phyloP scores from a whole-genome alignment of 306 rosid genomes.

The Alnus glutinosa region DNA sequence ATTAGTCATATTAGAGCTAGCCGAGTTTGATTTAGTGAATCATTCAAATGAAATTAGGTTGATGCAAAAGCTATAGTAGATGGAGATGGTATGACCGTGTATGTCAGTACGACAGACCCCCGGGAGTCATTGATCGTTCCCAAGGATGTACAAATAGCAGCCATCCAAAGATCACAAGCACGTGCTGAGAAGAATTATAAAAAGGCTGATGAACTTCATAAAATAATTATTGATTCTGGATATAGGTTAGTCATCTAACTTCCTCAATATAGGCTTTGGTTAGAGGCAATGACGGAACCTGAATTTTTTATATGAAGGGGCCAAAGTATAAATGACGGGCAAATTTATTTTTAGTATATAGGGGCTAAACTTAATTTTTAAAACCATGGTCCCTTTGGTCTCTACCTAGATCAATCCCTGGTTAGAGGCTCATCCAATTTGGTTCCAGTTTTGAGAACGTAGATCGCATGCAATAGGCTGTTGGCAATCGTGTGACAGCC shows the following conservation, averaged over 20 bases:
- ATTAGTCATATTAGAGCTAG: slow-evolving; percentile 1
- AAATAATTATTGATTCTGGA: slow-evolving; percentile 70
- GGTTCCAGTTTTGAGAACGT: too few relatives aligned
- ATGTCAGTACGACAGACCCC: slow-evolving; percentile 76
- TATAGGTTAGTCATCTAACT: slow-evolving; percentile 58
- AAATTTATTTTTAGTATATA: too few relatives aligned
- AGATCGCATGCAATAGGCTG: too few relatives aligned
- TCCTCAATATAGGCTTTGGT: slow-evolving; percentile 11
- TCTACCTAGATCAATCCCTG: too few relatives aligned
- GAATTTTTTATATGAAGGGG: too few relatives aligned
- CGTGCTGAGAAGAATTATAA: slow-evolving; percentile 46
- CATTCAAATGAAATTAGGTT: slow-evolving; percentile 49
- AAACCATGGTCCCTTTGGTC: too few relatives aligned
- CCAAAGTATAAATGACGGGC: too few relatives aligned
- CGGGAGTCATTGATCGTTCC: slow-evolving; percentile 72
- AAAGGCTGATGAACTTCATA: slow-evolving; percentile 70
- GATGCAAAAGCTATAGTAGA: slow-evolving; percentile 83
- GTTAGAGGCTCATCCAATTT: not conserved
- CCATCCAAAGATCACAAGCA: slow-evolving; percentile 55
- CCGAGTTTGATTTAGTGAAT: slow-evolving; percentile 17
- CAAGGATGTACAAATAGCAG: slow-evolving; percentile 49
- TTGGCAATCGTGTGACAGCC: too few relatives aligned
- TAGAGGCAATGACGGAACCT: not conserved
- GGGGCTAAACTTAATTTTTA: too few relatives aligned
- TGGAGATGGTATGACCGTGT: slow-evolving; percentile 86